Conservation (phyloP, 2,329 filamentous ascomycete genomes). For the Colletotrichum lupini region DNA sequence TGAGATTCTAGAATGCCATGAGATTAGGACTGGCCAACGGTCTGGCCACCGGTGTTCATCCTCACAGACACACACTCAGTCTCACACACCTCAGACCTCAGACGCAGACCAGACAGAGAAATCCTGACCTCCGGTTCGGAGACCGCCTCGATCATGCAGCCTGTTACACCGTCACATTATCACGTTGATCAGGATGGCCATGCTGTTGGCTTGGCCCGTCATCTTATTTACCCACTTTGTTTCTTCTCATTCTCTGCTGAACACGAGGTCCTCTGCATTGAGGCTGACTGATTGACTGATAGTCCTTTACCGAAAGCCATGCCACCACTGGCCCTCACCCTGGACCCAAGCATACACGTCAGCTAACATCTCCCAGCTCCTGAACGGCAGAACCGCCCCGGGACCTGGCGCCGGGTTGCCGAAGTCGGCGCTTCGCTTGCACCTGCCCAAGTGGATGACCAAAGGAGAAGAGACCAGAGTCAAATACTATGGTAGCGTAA, state of each 20-base stretch:
- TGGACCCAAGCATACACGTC: too few species aligned
- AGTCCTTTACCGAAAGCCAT: too few species aligned
- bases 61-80: neutral
- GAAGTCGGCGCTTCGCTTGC: too few species aligned
- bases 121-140: slow-evolving; percentile 16
- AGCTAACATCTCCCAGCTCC: too few species aligned
- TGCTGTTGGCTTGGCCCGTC: slow-evolving; percentile 7
- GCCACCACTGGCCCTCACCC: too few species aligned
- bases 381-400: too few species aligned
- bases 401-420: too few species aligned
- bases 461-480: too few species aligned
- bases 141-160: neutral
- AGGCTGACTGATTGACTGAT: slow-evolving; percentile 13
- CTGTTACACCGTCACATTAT: slow-evolving; percentile 7
- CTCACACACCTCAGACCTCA: neutral
- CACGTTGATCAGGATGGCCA: slow-evolving; percentile 13
- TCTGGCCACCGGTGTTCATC: slow-evolving; percentile 2
- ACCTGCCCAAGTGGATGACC: too few species aligned
- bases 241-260: neutral
- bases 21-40: slow-evolving; percentile 2
- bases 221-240: neutral
- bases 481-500: too few species aligned
- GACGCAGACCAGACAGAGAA: neutral
- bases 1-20: slow-evolving; percentile 25
- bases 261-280: slow-evolving; percentile 16